Evolutionary conservation across 768 basidiomycete species (phyloP).

Genomic region (Lyophyllum shimeji): DNA sequence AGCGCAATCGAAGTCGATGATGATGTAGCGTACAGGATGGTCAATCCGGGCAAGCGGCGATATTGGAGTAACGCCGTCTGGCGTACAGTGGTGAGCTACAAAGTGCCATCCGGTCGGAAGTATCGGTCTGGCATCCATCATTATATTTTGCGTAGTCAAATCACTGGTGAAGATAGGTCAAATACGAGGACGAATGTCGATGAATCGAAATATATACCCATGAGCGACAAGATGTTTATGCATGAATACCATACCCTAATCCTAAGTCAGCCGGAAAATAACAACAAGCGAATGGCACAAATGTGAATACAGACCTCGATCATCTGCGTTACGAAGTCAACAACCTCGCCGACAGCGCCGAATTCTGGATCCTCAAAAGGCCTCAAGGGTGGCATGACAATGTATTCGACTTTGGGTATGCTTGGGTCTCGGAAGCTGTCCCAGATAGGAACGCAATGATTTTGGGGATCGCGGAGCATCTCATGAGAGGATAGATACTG

Average conservation of each 20-base stretch:
- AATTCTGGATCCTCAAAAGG: conserved; percentile 34
- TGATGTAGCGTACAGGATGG: conserved; percentile 36
- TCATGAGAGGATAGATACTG: conserved; percentile 6
- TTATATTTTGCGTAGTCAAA: conserved; percentile 32
- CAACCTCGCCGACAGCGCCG: conserved; percentile 23
- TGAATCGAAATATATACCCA: conserved; percentile 19
- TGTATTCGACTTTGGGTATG: conserved; percentile 11
- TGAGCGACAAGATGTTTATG: conserved; percentile 31
- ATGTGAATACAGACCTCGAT: conserved; percentile 4
- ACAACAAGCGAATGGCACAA: no score
- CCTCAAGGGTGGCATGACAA: conserved; percentile 38
- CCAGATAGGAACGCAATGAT: conserved; percentile 16
- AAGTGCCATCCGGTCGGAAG: conserved; percentile 35
- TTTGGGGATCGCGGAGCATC: conserved; percentile 4
- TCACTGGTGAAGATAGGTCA: conserved; percentile 18
- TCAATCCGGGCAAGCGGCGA: conserved; percentile 28
- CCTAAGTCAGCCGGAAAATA: background rate
- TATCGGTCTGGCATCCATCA: conserved; percentile 35
- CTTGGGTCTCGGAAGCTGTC: conserved; percentile 20
- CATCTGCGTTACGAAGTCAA: conserved; percentile 31
- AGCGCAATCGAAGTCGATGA: conserved; percentile 34
- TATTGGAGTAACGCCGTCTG: conserved; percentile 28
- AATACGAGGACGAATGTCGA: background rate
- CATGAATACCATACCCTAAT: conserved; percentile 29
- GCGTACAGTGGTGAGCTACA: conserved; percentile 26